Percentiles rank a stretch among this genome's conserved stretches.
These are phyloP conservation scores for Starmera stellimalicola DNA, from an alignment of 1,139 yeast genomes.

Conservation along the genomic window DNA sequence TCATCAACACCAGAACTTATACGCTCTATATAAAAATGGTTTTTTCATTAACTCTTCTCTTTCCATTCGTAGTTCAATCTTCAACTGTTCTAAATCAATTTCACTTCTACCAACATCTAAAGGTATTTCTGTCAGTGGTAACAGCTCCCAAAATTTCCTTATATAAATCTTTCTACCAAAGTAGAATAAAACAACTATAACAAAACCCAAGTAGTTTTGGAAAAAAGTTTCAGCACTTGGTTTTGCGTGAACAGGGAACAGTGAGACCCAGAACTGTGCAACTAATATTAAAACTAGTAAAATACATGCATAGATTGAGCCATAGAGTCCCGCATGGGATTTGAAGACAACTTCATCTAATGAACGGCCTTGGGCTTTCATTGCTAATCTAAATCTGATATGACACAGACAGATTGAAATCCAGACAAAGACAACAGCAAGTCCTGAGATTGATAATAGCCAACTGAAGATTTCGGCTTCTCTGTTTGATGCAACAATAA, in stretches of 20 bases:
- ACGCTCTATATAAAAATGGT: conserved; percentile 26
- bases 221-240: conserved; percentile 41
- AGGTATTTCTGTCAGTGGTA: conserved; percentile 32
- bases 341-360: conserved; percentile 54
- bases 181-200: conserved; percentile 36
- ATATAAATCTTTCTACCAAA: conserved; percentile 32
- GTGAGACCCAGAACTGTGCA: conserved; percentile 68
- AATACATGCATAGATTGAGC: conserved; percentile 50
- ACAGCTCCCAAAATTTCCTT: conserved; percentile 26
- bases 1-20: conserved; percentile 43
- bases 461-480: conserved; percentile 59
- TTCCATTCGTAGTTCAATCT: conserved; percentile 31
- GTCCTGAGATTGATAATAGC: conserved; percentile 71
- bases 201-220: conserved; percentile 37
- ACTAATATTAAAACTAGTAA: conserved; percentile 50
- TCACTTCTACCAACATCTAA: conserved; percentile 42
- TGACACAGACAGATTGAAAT: conserved; percentile 63
- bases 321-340: conserved; percentile 58
- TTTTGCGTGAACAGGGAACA: conserved; percentile 49
- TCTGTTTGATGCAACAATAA: conserved; percentile 54
- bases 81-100: conserved; percentile 34
- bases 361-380: conserved; percentile 49
- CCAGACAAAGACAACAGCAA: conserved; percentile 75
- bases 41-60: conserved; percentile 14
- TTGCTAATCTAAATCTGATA: conserved; percentile 62